Evolutionary conservation across 148 eudicot genomes (phyloP).

Genomic region (Rhododendron williamsianum): DNA sequence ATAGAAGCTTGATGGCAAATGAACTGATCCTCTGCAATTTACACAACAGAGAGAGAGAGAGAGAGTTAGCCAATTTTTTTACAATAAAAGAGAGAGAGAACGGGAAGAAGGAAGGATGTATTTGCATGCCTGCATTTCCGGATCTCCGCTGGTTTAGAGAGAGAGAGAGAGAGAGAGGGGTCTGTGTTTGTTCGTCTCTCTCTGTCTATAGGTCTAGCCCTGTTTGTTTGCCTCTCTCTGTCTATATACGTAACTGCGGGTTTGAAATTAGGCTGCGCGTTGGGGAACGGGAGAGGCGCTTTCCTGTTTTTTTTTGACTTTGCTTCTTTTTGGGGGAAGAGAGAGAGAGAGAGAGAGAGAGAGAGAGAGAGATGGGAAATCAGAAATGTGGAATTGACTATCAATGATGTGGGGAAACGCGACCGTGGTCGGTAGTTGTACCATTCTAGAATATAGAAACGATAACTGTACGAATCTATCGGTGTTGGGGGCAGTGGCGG

Average conservation of each 20-base stretch:
- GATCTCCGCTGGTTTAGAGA: not conserved
- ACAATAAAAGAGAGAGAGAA: not conserved
- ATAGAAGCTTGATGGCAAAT: not conserved
- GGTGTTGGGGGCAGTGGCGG: too few relatives aligned
- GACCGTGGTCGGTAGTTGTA: not conserved
- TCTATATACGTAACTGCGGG: not conserved
- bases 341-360: not conserved
- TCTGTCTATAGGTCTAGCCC: not conserved
- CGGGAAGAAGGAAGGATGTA: not conserved
- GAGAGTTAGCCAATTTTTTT: not conserved
- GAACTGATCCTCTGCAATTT: slow-evolving; percentile 15
- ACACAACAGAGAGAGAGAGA: not conserved
- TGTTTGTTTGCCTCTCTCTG: not conserved
- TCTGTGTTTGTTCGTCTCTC: not conserved
- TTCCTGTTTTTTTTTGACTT: not conserved
- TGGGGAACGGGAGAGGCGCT: not conserved
- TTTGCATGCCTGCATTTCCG: slow-evolving; percentile 15
- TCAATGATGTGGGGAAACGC: not conserved
- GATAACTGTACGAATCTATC: too few relatives aligned
- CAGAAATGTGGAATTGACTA: not conserved
- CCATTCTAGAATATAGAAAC: not conserved
- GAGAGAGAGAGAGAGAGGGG: slow-evolving; percentile 10
- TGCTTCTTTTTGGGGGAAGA: not conserved
- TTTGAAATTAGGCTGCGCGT: not conserved
- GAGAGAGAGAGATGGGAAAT: not conserved